These are phyloP conservation scores for Xylaria arbuscula DNA, from an alignment of 2,329 filamentous ascomycete species.

Conservation along the genomic window DNA sequence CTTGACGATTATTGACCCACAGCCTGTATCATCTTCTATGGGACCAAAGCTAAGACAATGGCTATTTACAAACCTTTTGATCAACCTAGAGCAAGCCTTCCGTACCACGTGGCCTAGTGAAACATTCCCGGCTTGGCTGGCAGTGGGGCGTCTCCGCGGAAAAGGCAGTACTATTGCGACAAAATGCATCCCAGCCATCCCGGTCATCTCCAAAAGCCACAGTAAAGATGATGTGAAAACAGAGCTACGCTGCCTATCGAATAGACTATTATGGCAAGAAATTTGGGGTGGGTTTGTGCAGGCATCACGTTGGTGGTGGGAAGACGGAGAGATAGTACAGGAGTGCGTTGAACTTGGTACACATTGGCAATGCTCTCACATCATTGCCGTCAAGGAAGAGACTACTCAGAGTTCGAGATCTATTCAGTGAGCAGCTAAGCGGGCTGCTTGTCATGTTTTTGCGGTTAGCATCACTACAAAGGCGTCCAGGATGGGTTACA, in stretches of 20 bases:
- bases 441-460: neutral
- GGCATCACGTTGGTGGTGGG: slow-evolving; percentile 70
- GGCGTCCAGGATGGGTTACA: slow-evolving; percentile 32
- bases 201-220: slow-evolving; percentile 53
- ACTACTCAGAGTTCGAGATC: slow-evolving; percentile 15
- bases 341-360: slow-evolving; percentile 67
- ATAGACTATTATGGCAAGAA: slow-evolving; percentile 69
- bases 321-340: slow-evolving; percentile 63
- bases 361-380: slow-evolving; percentile 68
- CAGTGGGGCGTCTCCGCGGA: slow-evolving; percentile 63
- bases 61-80: slow-evolving; percentile 70
- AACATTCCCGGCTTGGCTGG: slow-evolving; percentile 69
- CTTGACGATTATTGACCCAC: slow-evolving; percentile 71
- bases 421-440: neutral
- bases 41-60: slow-evolving; percentile 69
- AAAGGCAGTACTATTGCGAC: slow-evolving; percentile 60
- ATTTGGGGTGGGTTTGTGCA: slow-evolving; percentile 67
- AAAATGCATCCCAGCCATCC: slow-evolving; percentile 62
- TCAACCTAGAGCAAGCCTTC: slow-evolving; percentile 68
- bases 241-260: slow-evolving; percentile 64
- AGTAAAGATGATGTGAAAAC: slow-evolving; percentile 49
- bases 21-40: slow-evolving; percentile 65
- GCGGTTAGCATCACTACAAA: slow-evolving; percentile 13
- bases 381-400: slow-evolving; percentile 64
- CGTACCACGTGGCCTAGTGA: slow-evolving; percentile 69